These are phyloP conservation scores for Camellia japonica DNA, from an alignment of 148 eudicot species.

Conservation along the genomic window DNA sequence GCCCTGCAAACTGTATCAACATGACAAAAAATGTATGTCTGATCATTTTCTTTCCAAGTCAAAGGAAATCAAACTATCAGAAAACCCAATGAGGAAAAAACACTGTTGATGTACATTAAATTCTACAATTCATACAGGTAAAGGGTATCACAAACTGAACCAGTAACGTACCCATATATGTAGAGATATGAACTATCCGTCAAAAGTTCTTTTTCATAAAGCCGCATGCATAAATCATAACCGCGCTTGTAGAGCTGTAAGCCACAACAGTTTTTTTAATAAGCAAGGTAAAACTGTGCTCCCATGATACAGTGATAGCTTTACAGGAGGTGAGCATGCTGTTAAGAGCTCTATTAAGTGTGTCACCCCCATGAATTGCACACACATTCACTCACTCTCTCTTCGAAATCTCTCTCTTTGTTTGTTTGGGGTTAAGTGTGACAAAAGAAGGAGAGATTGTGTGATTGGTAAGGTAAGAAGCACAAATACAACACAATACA, in stretches of 20 bases:
- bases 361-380: no score
- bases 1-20: constrained; percentile 57
- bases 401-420: no score
- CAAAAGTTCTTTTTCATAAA: constrained; percentile 85
- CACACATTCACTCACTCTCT: no score
- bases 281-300: neutral
- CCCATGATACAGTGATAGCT: no score
- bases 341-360: no score
- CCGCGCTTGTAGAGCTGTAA: constrained; percentile 85
- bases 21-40: neutral
- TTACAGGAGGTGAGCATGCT: no score
- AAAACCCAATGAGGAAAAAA: neutral
- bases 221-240: constrained; percentile 79
- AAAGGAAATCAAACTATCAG: neutral
- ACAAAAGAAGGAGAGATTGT: no score
- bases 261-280: neutral
- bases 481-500: no score
- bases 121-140: neutral
- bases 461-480: no score
- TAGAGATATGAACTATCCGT: constrained; percentile 77
- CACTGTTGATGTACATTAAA: neutral
- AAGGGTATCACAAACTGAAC: constrained; percentile 2
- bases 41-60: neutral
- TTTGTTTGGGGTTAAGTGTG: no score
- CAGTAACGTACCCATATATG: constrained; percentile 70